Evolutionary conservation across 106 monocot species (phyloP).

Genomic region (Dendrobium catenatum): DNA sequence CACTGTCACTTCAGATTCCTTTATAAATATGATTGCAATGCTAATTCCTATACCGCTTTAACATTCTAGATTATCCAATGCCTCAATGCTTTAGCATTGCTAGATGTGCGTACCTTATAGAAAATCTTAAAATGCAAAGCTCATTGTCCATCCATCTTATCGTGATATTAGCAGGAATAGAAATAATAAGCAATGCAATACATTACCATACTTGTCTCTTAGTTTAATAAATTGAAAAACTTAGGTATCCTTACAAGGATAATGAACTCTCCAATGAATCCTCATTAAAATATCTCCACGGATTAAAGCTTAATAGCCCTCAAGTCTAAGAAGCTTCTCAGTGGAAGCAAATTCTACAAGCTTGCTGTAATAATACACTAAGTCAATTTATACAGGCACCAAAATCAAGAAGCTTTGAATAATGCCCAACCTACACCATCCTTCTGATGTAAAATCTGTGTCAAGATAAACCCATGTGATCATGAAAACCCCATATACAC

Average conservation of each 20-base stretch:
- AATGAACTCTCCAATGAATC: background rate
- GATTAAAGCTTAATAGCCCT: too few relatives aligned
- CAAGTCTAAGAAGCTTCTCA: too few relatives aligned
- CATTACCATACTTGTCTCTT: constrained; percentile 3
- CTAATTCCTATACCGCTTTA: background rate
- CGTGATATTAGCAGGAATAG: background rate
- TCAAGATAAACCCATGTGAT: too few relatives aligned
- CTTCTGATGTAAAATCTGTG: too few relatives aligned
- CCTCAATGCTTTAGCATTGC: constrained; percentile 1
- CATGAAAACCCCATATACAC: too few relatives aligned
- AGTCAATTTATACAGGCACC: too few relatives aligned
- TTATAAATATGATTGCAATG: background rate
- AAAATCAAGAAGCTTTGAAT: too few relatives aligned
- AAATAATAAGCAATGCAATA: constrained; percentile 9
- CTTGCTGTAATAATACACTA: too few relatives aligned
- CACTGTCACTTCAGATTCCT: background rate
- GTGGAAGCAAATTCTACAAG: too few relatives aligned
- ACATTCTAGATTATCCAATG: background rate
- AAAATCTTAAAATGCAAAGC: constrained; percentile 1
- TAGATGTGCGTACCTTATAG: background rate
- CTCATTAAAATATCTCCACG: too few relatives aligned
- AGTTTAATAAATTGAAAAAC: background rate
- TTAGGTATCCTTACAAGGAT: constrained; percentile 8
- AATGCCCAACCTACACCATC: too few relatives aligned
- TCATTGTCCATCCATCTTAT: background rate